phyloP scores from a whole-genome alignment of 495 filamentous ascomycete genomes.

The Wilcoxina mikolae region DNA sequence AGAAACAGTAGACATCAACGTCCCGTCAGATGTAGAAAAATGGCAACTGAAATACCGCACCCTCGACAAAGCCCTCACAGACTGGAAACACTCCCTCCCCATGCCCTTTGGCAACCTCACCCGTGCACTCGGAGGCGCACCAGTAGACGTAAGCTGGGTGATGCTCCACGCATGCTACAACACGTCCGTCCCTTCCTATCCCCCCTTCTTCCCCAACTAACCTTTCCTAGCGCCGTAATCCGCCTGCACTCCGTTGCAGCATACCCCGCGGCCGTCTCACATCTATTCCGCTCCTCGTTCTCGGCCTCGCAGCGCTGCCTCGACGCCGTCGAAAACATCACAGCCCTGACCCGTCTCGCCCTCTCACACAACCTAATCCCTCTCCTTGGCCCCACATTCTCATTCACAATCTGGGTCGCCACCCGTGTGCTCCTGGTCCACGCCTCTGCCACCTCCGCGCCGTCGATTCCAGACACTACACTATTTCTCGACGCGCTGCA shows the following conservation, averaged over 20 bases:
- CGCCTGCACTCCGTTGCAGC: constrained; percentile 83
- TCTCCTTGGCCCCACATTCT: constrained; percentile 74
- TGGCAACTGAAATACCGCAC: constrained; percentile 80
- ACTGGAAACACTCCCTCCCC: constrained; percentile 72
- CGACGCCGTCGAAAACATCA: constrained; percentile 68
- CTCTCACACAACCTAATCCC: constrained; percentile 54
- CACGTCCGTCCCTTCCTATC: constrained; percentile 39
- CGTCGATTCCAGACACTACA: constrained; percentile 58
- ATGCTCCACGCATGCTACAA: constrained; percentile 76
- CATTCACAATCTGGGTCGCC: constrained; percentile 86
- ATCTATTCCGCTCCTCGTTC: constrained; percentile 74
- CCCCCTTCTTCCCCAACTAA: constrained; percentile 10
- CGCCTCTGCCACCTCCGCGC: constrained; percentile 62
- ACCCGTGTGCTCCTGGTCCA: constrained; percentile 73
- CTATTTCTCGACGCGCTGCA: constrained; percentile 67
- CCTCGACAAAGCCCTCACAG: constrained; percentile 58
- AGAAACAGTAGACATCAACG: constrained; percentile 72
- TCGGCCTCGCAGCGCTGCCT: constrained; percentile 68
- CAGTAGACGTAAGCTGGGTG: constrained; percentile 43
- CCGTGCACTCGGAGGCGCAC: constrained; percentile 41
- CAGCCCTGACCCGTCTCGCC: constrained; percentile 59
- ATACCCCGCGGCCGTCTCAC: constrained; percentile 71
- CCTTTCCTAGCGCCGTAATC: constrained; percentile 51
- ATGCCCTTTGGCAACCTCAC: constrained; percentile 67
- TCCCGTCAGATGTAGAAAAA: constrained; percentile 65